These are phyloP conservation scores for Haematococcus lacustris DNA, from an alignment of 139 green algal species.

Conservation along the genomic window DNA sequence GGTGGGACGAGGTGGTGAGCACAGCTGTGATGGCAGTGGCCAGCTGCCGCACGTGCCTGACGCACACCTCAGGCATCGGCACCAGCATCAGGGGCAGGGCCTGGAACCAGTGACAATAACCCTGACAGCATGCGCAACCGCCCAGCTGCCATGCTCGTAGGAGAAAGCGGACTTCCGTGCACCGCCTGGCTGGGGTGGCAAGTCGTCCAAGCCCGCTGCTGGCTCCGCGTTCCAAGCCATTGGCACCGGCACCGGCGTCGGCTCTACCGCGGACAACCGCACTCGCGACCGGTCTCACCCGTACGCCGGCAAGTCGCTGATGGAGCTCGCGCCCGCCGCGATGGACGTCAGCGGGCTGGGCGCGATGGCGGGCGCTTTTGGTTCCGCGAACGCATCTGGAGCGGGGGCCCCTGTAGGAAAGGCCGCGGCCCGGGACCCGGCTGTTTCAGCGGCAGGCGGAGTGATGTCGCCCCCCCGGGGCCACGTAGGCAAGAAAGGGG, in stretches of 20 bases:
- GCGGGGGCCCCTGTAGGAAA: background rate
- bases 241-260: background rate
- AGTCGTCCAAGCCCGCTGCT: background rate
- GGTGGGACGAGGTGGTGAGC: too few relatives aligned
- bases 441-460: too few relatives aligned
- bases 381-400: background rate
- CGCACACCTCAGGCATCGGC: too few relatives aligned
- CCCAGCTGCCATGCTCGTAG: too few relatives aligned
- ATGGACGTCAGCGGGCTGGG: slow-evolving; percentile 38
- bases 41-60: too few relatives aligned
- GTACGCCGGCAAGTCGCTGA: background rate
- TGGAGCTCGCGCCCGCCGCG: slow-evolving; percentile 22
- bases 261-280: background rate
- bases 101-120: too few relatives aligned
- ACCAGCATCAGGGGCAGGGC: too few relatives aligned
- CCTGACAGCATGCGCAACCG: too few relatives aligned
- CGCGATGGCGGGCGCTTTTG: slow-evolving; percentile 2
- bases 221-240: background rate
- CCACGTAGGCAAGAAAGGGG: background rate
- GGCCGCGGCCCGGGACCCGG: too few relatives aligned
- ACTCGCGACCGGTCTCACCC: too few relatives aligned
- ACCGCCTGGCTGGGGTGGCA: background rate
- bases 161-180: background rate
- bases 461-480: too few relatives aligned
- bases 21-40: too few relatives aligned